Evolutionary conservation across 1,139 yeast genomes (phyloP), one percentile per base, ranked within the genome.

Genomic region (Suhomyces coccinellae): DNA sequence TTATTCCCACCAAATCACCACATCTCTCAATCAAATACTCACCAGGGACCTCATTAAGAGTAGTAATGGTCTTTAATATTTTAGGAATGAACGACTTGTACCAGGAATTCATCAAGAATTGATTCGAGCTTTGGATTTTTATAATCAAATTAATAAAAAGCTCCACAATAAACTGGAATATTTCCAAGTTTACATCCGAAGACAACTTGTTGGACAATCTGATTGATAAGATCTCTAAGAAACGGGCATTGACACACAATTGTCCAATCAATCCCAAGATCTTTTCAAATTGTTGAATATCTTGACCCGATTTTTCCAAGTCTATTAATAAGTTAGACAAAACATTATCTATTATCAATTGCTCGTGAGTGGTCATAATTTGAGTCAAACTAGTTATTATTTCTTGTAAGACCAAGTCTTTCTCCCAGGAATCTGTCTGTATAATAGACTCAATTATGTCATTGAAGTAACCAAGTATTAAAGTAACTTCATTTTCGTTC

Each of bases 401-500:
- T 44, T 69, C 73, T 4, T 52, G 55, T 12, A 70, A 52, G 1
- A 73, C 65, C 16, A 63, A 42, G 48, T 73, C 76, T 0, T 54
- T 53, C 34, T 59, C 61, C 67, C 69, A 65, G 11, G 48, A 70
- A 36, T 67, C 70, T 7, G 69, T 65, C 3, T 45, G 47, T n/a
- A 85, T 59, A 8, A 55, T 47, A 7, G 51, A 51, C 6, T 55
- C 47, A 9, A 87, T 67, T 17, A 83, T 76, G 36, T 83, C 89
- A 29, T 82, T 81, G 35, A 90, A 69, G 54, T 85, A 82, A 48
- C 82, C 88, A 28, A 86, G 78, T 8, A 88, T 68, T 44, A 87
- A 65, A 17, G 80, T 77, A 29, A 79, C 61, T 55, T 90, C 96
- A 41, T 79, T 79, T 2, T 57, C 55, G 10, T 63, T 64, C 37